phyloP scores from a whole-genome alignment of 2,329 filamentous ascomycete species.

The Huntiella moniliformis region DNA sequence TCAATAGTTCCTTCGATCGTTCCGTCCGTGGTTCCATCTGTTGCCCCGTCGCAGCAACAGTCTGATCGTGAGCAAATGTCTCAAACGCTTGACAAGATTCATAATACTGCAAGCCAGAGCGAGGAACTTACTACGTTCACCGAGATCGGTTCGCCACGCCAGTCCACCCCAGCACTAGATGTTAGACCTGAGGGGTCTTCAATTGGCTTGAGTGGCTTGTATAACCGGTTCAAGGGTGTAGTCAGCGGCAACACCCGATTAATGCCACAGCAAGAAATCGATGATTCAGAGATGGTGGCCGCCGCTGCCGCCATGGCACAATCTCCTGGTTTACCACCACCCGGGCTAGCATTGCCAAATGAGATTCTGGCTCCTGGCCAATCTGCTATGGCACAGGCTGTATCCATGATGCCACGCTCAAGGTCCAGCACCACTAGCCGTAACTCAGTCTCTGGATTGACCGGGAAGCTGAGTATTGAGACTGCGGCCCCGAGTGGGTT shows the following conservation, averaged over 20 bases:
- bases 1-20: slow-evolving; percentile 22
- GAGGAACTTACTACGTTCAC: slow-evolving; percentile 82
- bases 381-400: slow-evolving; percentile 7
- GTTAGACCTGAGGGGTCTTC: slow-evolving; percentile 60
- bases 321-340: slow-evolving; percentile 11
- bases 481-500: background rate
- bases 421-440: slow-evolving; percentile 9
- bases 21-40: slow-evolving; percentile 27
- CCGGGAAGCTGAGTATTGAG: background rate
- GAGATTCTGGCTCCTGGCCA: slow-evolving; percentile 13
- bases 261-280: slow-evolving; percentile 18
- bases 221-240: slow-evolving; percentile 65
- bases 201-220: slow-evolving; percentile 74
- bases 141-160: slow-evolving; percentile 62
- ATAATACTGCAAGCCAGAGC: slow-evolving; percentile 70
- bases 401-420: slow-evolving; percentile 4
- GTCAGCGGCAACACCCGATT: slow-evolving; percentile 38
- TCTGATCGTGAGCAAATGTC: slow-evolving; percentile 55
- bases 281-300: slow-evolving; percentile 23
- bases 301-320: slow-evolving; percentile 18
- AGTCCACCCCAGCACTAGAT: slow-evolving; percentile 40
- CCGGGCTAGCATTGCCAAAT: slow-evolving; percentile 19
- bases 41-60: slow-evolving; percentile 19
- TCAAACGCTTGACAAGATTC: slow-evolving; percentile 68
- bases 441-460: slow-evolving; percentile 3